These are phyloP conservation scores for Athelia psychrophila DNA, from an alignment of 1,284 basidiomycete species.

Conservation along the genomic window DNA sequence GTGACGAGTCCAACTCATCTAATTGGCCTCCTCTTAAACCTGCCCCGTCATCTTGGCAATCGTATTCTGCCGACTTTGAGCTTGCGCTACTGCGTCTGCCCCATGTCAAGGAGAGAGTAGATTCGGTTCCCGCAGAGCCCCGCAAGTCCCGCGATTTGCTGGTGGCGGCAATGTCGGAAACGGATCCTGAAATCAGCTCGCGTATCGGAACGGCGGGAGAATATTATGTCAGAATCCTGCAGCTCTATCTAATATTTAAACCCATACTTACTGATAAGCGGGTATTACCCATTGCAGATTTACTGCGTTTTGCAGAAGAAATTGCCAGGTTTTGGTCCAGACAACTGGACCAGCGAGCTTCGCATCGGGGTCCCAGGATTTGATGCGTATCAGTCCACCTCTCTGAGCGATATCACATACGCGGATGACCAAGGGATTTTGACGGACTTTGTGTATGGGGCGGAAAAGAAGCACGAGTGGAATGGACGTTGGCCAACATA, in stretches of 20 bases:
- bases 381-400: slow-evolving; percentile 1
- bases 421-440: slow-evolving; percentile 9
- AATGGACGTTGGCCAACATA: slow-evolving; percentile 11
- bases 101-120: too few species aligned
- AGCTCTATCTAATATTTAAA: too few species aligned
- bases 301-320: slow-evolving; percentile 6
- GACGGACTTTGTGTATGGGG: slow-evolving; percentile 9
- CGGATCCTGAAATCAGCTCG: neutral
- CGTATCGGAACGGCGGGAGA: neutral
- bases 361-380: slow-evolving; percentile 8
- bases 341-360: slow-evolving; percentile 17
- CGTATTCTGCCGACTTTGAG: too few species aligned
- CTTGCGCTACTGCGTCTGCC: too few species aligned
- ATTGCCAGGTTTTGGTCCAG: slow-evolving; percentile 10
- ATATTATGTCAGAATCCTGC: too few species aligned
- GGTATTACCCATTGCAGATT: too few species aligned
- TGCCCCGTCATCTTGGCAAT: too few species aligned
- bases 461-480: slow-evolving; percentile 9
- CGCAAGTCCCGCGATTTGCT: too few species aligned
- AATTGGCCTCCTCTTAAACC: too few species aligned
- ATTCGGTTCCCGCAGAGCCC: too few species aligned
- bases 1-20: too few species aligned
- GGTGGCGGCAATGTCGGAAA: neutral
- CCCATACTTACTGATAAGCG: too few species aligned
- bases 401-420: slow-evolving; percentile 14